Conservation (phyloP, 345 rosid genomes). For the Ceriops decandra region DNA sequence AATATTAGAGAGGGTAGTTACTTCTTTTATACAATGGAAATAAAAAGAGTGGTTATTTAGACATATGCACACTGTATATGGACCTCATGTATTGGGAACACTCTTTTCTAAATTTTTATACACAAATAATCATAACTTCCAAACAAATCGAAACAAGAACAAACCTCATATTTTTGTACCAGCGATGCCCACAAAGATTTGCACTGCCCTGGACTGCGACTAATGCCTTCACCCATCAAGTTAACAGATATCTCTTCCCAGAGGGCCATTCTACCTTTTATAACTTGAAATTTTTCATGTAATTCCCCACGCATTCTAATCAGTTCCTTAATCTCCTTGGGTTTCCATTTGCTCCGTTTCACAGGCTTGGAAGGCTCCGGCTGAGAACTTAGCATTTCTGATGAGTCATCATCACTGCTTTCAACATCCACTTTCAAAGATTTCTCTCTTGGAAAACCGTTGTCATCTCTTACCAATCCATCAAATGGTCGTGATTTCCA, state of each 20-base stretch:
- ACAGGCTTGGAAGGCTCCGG: slow-evolving; percentile 44
- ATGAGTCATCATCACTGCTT: slow-evolving; percentile 37
- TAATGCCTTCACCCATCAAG: slow-evolving; percentile 55
- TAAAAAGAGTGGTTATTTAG: not conserved
- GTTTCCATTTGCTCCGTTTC: slow-evolving; percentile 79
- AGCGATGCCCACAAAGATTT: slow-evolving; percentile 89
- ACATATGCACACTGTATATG: not conserved
- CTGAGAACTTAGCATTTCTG: slow-evolving; percentile 34
- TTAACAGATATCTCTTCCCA: slow-evolving; percentile 85
- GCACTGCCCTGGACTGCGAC: slow-evolving; percentile 79
- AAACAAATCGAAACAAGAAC: slow-evolving; percentile 7
- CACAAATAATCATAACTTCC: not conserved
- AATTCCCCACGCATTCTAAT: slow-evolving; percentile 67
- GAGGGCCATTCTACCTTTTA: slow-evolving; percentile 86
- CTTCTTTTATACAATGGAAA: too few relatives aligned
- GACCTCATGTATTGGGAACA: not conserved
- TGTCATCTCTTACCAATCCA: slow-evolving; percentile 23
- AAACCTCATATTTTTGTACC: slow-evolving; percentile 81
- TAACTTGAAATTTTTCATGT: slow-evolving; percentile 64
- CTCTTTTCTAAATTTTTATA: too few relatives aligned
- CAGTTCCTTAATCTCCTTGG: slow-evolving; percentile 74
- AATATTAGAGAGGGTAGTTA: not conserved
- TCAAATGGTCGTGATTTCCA: slow-evolving; percentile 55
- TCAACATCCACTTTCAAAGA: slow-evolving; percentile 24
- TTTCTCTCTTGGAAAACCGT: slow-evolving; percentile 19